A percentile compares a stretch with the other conserved stretches of the same genome.
Evolutionary conservation across 441 rosid species (phyloP).

Genomic region (Biscutella auriculata): DNA sequence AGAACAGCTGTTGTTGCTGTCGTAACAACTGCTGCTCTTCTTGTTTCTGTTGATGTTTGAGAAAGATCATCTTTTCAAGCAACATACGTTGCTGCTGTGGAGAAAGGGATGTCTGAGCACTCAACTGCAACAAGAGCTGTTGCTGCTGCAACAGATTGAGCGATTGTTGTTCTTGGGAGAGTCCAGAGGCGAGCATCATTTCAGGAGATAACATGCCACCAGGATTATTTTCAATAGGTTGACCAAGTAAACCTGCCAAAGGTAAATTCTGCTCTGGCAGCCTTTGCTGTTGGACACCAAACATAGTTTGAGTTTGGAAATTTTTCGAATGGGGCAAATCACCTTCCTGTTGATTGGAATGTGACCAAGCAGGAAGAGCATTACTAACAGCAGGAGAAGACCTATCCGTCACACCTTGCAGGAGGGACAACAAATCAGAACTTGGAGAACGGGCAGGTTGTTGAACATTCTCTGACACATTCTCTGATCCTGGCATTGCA

Average conservation of each 20-base stretch:
- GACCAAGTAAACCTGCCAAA: conserved; percentile 54
- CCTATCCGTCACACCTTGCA: conserved; percentile 60
- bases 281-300: conserved; percentile 66
- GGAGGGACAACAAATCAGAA: conserved; percentile 61
- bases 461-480: conserved; percentile 37
- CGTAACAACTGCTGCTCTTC: conserved; percentile 77
- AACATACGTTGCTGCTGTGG: conserved; percentile 65
- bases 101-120: conserved; percentile 49
- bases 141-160: conserved; percentile 74
- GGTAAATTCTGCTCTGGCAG: conserved; percentile 36
- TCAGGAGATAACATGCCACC: conserved; percentile 40
- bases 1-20: conserved; percentile 64
- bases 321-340: conserved; percentile 42
- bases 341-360: conserved; percentile 47
- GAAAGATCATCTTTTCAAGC: conserved; percentile 58
- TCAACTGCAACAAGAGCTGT: conserved; percentile 55
- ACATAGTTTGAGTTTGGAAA: conserved; percentile 45
- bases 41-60: conserved; percentile 68
- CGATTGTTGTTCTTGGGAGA: conserved; percentile 64
- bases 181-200: conserved; percentile 26
- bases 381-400: conserved; percentile 45
- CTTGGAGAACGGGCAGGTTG: conserved; percentile 50
- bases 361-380: conserved; percentile 51
- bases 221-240: conserved; percentile 45
- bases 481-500: conserved; percentile 50